Conservation (phyloP, 805 yeast genomes). For the Ogataea trehalophila region DNA sequence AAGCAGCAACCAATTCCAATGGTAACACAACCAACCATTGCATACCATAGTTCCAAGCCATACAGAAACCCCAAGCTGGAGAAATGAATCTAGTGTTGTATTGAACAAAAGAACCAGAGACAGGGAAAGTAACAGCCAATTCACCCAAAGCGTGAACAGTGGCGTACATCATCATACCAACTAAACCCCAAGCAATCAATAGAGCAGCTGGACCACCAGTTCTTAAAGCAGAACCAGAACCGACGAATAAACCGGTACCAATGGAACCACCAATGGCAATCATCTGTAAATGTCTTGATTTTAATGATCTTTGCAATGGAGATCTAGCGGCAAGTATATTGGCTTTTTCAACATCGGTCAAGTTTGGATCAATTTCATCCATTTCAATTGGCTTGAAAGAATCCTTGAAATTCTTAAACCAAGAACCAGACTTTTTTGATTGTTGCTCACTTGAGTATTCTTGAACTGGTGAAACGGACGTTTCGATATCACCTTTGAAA, state of each 20-base stretch:
- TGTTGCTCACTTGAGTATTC: conserved; percentile 8
- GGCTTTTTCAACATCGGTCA: conserved; percentile 42
- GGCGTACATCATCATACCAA: conserved; percentile 56
- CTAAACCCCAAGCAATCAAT: conserved; percentile 53
- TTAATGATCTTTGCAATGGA: conserved; percentile 47
- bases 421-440: conserved; percentile 3
- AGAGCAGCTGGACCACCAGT: conserved; percentile 75
- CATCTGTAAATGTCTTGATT: conserved; percentile 69
- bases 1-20: conserved; percentile 50
- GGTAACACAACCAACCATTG: conserved; percentile 54
- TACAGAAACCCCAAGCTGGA: conserved; percentile 56
- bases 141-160: conserved; percentile 67
- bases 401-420: conserved; percentile 24
- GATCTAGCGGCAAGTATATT: conserved; percentile 44
- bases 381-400: conserved; percentile 28
- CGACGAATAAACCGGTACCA: conserved; percentile 80
- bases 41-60: conserved; percentile 54
- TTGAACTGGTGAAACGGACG: conserved; percentile 21
- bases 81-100: conserved; percentile 57
- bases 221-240: conserved; percentile 57
- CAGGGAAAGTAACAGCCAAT: conserved; percentile 58
- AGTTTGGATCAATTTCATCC: conserved; percentile 39
- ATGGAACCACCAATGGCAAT: conserved; percentile 81
- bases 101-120: conserved; percentile 57
- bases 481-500: conserved; percentile 20